Conservation (phyloP, 129 eudicot species). For the Saussurea involucrata region DNA sequence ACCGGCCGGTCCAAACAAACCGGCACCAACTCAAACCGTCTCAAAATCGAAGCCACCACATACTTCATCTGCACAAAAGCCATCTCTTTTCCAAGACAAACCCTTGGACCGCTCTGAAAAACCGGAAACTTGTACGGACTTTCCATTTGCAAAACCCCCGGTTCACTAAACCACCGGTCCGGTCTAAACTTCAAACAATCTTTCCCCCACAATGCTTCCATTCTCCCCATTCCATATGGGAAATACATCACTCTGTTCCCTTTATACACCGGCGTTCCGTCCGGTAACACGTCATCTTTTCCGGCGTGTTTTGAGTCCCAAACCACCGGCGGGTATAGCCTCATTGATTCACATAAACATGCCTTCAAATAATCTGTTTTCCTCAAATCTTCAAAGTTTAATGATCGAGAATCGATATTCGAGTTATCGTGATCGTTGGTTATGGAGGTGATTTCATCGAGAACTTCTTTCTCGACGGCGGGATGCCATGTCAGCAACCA, state of each 20-base stretch:
- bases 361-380: conserved; percentile 58
- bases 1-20: conserved; percentile 33
- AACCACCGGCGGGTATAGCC: conserved; percentile 86
- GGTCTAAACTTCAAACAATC: conserved; percentile 75
- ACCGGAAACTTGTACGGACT: conserved; percentile 73
- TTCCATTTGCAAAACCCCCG: conserved; percentile 43
- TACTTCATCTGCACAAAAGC: conserved; percentile 83
- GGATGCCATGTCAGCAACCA: conserved; percentile 43
- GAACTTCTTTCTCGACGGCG: neutral
- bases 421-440: neutral
- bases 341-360: conserved; percentile 78
- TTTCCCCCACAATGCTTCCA: conserved; percentile 80
- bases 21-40: conserved; percentile 51
- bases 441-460: conserved; percentile 7
- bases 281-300: conserved; percentile 63
- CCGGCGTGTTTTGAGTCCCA: conserved; percentile 91
- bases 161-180: conserved; percentile 60
- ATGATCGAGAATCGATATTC: neutral
- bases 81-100: conserved; percentile 85
- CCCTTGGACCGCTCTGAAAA: conserved; percentile 89
- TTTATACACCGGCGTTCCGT: conserved; percentile 55
- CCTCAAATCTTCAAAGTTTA: conserved; percentile 39
- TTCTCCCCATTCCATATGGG: conserved; percentile 96
- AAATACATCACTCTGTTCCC: conserved; percentile 84
- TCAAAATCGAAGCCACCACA: conserved; percentile 54